Evolutionary conservation across 2,329 filamentous ascomycete species (phyloP), one percentile per base, ranked within the genome.

Genomic region (Monosporascus cannonballus): DNA sequence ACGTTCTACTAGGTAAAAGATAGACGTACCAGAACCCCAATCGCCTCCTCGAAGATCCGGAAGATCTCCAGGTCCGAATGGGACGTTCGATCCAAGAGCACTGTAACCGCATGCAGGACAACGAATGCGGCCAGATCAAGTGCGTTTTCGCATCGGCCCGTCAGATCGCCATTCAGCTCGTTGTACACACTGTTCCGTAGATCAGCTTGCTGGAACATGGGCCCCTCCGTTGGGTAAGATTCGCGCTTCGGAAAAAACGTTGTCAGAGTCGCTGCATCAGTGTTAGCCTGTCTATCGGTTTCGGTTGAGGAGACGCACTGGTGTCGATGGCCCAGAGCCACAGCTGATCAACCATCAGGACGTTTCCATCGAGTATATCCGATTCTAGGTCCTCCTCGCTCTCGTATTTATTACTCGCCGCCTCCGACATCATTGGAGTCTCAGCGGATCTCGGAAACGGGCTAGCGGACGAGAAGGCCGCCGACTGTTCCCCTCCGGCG

Each of bases 331-430:
- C 75, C 79, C 79, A 82, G 0, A 86, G 64, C 83, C 83, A 86
- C 1, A 86, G 64, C 59, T 86, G 83, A 53, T 86, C 84, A 0
- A 86, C 79, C 80, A 86, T 86, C n/a, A 86, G 64, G 3, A 82
- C 73, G 39, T 85, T 84, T 0, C 81, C 79, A 25, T 81, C 74
- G 2, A 76, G 62, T 2, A 79, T 65, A 20, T 68, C 67, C 1
- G 67, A 59, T 5, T 70, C 67, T 1, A 67, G 51, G 0, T 69
- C 65, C 9, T 58, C 57, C 1, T 71, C 67, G 3, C 71, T 66
- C 2, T 77, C 72, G 0, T 61, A 54, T 24, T 49, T 34, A 1
- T 36, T 36, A 6, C 25, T 55, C 14, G 38, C 45, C 6, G 42
- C 48, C 2, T 63, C 57, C 0, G 56, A 24, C 18, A 56, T 64